A percentile compares a stretch with the other conserved stretches of the same genome.
phyloP scores from a whole-genome alignment of 2,329 filamentous ascomycete species.

The Chaetomium sp. region DNA sequence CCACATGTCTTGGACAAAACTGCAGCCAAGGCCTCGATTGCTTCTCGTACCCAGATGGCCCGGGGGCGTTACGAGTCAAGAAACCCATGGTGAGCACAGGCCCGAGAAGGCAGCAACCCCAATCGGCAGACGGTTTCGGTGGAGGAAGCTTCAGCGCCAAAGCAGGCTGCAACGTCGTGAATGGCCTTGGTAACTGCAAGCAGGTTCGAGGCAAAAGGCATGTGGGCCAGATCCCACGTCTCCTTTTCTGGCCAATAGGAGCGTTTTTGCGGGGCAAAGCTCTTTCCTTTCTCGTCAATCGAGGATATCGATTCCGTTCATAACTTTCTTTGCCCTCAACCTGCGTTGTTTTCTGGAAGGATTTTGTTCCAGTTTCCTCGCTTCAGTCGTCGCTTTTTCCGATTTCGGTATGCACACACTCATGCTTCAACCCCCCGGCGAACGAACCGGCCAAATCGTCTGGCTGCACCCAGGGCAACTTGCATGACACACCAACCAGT shows the following conservation, averaged over 20 bases:
- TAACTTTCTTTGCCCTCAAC: background rate
- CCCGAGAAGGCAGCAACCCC: conserved; percentile 8
- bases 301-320: background rate
- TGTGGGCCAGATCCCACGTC: background rate
- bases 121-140: background rate
- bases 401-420: too few species aligned
- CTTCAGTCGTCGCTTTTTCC: too few species aligned
- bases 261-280: background rate
- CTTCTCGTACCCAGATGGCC: background rate
- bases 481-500: background rate
- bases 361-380: too few species aligned
- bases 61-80: conserved; percentile 15
- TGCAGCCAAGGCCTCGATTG: background rate
- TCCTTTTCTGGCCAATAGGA: background rate
- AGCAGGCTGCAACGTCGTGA: background rate
- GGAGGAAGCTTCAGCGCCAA: background rate
- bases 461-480: background rate
- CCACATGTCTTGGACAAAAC: background rate
- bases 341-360: background rate
- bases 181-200: background rate
- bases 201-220: background rate
- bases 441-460: background rate
- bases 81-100: background rate
- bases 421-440: too few species aligned
- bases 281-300: background rate